These are phyloP conservation scores for Paramecium tetraurelia DNA, from an alignment of 73 alveolate species.

Conservation along the genomic window DNA sequence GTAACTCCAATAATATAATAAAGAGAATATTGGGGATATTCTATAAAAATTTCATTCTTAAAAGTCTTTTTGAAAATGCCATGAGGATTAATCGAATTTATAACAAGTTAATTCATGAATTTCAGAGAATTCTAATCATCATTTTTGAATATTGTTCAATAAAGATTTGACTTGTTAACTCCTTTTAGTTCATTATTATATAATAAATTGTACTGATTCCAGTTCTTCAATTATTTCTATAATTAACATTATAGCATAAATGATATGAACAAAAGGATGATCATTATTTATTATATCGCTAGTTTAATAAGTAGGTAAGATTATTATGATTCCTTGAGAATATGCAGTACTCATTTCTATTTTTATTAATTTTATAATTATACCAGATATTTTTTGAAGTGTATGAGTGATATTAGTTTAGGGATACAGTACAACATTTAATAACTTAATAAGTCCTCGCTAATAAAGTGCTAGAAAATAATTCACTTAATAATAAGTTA, in stretches of 20 bases:
- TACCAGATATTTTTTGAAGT: neutral
- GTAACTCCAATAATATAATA: neutral
- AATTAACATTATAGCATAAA: neutral
- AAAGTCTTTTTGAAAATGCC: neutral
- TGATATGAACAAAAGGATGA: neutral
- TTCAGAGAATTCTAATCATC: neutral
- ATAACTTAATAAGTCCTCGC: neutral
- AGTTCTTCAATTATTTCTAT: neutral
- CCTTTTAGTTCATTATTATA: neutral
- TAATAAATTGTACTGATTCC: neutral
- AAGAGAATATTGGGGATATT: neutral
- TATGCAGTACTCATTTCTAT: neutral
- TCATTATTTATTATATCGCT: neutral
- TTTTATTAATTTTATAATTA: neutral
- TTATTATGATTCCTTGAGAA: neutral
- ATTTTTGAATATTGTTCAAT: neutral
- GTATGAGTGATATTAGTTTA: slow-evolving; percentile 4
- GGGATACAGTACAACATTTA: neutral
- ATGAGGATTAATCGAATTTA: neutral
- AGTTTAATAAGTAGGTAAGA: neutral
- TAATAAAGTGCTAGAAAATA: slow-evolving; percentile 2
- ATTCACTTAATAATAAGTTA: neutral
- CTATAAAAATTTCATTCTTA: neutral
- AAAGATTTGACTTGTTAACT: neutral
- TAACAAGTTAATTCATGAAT: neutral